Evolutionary conservation across 2,329 filamentous ascomycete species (phyloP).

Genomic region (Aspergillus fijiensis): DNA sequence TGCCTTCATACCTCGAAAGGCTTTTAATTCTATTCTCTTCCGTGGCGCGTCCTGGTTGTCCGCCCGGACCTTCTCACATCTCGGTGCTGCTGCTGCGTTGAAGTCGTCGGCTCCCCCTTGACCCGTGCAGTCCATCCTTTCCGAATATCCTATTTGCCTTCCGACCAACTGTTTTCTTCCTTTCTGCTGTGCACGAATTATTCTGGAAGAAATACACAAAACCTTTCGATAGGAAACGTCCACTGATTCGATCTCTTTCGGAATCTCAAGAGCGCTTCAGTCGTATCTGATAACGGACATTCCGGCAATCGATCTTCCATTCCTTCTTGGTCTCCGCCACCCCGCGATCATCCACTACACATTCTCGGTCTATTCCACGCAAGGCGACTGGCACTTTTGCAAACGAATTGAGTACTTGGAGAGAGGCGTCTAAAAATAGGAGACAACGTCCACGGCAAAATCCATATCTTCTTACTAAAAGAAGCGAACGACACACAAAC

Average conservation of each 20-base stretch:
- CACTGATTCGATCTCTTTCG: conserved; percentile 3
- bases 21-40: conserved; percentile 14
- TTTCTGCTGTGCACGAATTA: conserved; percentile 32
- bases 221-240: conserved; percentile 21
- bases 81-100: conserved; percentile 18
- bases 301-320: conserved; percentile 33
- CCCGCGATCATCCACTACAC: conserved; percentile 31
- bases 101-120: conserved; percentile 20
- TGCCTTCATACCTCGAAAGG: conserved; percentile 17
- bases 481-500: conserved; percentile 9
- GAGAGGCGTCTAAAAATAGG: conserved; percentile 17
- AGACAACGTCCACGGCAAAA: conserved; percentile 12
- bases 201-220: conserved; percentile 18
- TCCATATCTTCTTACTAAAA: conserved; percentile 6
- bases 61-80: conserved; percentile 34
- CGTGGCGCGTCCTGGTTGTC: conserved; percentile 41
- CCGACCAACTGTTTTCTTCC: conserved; percentile 10
- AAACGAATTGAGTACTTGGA: conserved; percentile 10
- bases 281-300: conserved; percentile 31
- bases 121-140: conserved; percentile 22
- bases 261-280: background rate
- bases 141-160: conserved; percentile 9
- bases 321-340: conserved; percentile 28
- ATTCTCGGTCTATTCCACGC: conserved; percentile 20
- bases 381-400: conserved; percentile 11